Base-by-base conservation (phyloP, 1,139 yeast species). In the Hemisphaericaspora lyxosophila region DNA sequence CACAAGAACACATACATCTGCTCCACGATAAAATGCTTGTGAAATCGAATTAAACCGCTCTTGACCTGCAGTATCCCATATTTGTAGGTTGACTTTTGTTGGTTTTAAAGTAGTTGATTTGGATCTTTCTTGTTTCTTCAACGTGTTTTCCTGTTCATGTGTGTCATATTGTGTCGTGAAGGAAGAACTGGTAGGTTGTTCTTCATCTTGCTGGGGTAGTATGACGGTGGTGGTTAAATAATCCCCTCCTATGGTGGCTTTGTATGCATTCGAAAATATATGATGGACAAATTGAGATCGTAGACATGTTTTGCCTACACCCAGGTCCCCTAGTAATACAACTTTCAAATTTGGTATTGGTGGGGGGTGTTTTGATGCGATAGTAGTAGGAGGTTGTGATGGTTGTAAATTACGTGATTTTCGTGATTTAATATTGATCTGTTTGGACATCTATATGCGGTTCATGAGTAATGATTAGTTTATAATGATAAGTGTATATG, bases 31-130 rank as follows among this genome's bases (percentile, higher is more conserved):
- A 49, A 78, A 79, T 4, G 83, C 78, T 49, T 72, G 75, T 5
- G 79, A 71, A 26, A 79, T 72, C 29, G 82, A 74, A 49, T 78
- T 77, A 61, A 78, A 79, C 37, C 85, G 57, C 51, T 79, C 85
- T 53, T 79, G 85, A 3, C 85, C 85, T 0, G 85, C 85, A 4
- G 85, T 79, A 49, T 79, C 85, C 85, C 85, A 79, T 3, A 79
- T 68, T 52, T 79, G 84, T 28, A 79, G 57, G 40, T 67, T 63
- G 15, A 74, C 73, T 27, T 44, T 47, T 6, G 36, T 32, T 11
- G 22, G 19, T 11, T 32, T 31, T 15, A 12, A 7, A 13, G 14
- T 9, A 7, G 29, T 26, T 13, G 17, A 26, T 3, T 12, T 26
- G 29, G 12, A 24, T 24, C 26, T 9, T 24, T 24, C 13, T 7